Evolutionary conservation across 1,284 basidiomycete species (phyloP).

Genomic region (Ustilago hordei): DNA sequence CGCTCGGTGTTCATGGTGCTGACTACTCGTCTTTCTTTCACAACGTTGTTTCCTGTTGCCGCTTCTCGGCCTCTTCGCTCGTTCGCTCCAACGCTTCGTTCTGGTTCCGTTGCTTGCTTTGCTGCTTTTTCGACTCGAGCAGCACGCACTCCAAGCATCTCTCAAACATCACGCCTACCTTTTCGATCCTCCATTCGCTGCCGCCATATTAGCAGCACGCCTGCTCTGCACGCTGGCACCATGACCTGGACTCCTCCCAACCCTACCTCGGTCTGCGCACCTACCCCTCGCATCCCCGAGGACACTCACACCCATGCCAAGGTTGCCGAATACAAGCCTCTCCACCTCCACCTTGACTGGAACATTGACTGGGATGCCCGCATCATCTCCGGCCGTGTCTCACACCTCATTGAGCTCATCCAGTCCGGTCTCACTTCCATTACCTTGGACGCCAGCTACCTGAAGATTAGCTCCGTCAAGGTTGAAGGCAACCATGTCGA

Average conservation of each 20-base stretch:
- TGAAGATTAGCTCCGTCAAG: slow-evolving; percentile 76
- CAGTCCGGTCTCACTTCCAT: slow-evolving; percentile 77
- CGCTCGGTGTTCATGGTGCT: slow-evolving; percentile 36
- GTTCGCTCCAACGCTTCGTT: slow-evolving; percentile 33
- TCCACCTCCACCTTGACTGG: slow-evolving; percentile 78
- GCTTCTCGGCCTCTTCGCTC: slow-evolving; percentile 34
- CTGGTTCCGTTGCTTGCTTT: slow-evolving; percentile 7
- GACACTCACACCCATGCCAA: slow-evolving; percentile 65
- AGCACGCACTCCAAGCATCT: background rate
- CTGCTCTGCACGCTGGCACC: slow-evolving; percentile 9
- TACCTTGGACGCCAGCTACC: slow-evolving; percentile 82
- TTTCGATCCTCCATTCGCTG: background rate
- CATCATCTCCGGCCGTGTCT: slow-evolving; percentile 80
- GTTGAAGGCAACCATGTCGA: slow-evolving; percentile 73
- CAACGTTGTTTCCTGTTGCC: background rate
- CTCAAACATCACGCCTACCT: background rate
- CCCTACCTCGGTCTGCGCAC: slow-evolving; percentile 59
- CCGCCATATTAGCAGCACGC: background rate
- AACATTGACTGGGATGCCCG: slow-evolving; percentile 80
- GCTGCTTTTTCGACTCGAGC: slow-evolving; percentile 10
- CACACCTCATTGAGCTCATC: slow-evolving; percentile 76
- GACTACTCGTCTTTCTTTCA: slow-evolving; percentile 13
- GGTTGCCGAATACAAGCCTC: slow-evolving; percentile 57
- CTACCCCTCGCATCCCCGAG: slow-evolving; percentile 39
- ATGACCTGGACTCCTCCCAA: slow-evolving; percentile 63